Evolutionary conservation across 179 eudicot genomes (phyloP).

Genomic region (Gypsophila paniculata): DNA sequence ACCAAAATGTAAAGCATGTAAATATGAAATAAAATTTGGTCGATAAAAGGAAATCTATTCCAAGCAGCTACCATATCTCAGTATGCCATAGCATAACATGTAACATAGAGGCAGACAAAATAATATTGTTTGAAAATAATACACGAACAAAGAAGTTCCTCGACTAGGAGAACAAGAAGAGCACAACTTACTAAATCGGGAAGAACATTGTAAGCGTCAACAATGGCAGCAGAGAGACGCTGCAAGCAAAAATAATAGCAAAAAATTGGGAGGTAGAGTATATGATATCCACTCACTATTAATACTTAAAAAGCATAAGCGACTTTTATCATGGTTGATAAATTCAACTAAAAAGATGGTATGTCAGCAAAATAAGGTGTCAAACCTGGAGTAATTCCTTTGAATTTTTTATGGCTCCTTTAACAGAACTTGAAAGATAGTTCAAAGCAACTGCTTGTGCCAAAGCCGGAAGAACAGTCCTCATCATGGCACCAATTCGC

Average conservation of each 20-base stretch:
- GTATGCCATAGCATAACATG: neutral
- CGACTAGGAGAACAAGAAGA: neutral
- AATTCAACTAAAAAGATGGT: neutral
- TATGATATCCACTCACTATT: neutral
- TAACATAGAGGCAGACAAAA: neutral
- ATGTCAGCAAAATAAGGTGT: neutral
- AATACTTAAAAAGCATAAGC: conserved; percentile 4
- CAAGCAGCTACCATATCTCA: neutral
- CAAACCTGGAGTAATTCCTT: conserved; percentile 81
- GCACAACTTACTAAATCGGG: conserved; percentile 68
- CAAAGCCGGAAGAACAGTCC: conserved; percentile 87
- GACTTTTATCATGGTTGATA: neutral
- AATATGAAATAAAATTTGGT: conserved; percentile 12
- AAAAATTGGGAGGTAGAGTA: neutral
- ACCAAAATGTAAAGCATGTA: neutral
- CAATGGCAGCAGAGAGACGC: conserved; percentile 63
- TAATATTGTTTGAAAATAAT: neutral
- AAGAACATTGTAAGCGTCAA: conserved; percentile 82
- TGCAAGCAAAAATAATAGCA: conserved; percentile 27
- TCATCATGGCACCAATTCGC: conserved; percentile 98
- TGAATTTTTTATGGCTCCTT: conserved; percentile 33
- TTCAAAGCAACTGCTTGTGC: conserved; percentile 92
- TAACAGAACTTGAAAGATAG: conserved; percentile 29
- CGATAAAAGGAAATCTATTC: neutral
- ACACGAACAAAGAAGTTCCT: neutral